Base-by-base conservation (phyloP, 1,284 basidiomycete genomes). In the Irpex rosettiformis region DNA sequence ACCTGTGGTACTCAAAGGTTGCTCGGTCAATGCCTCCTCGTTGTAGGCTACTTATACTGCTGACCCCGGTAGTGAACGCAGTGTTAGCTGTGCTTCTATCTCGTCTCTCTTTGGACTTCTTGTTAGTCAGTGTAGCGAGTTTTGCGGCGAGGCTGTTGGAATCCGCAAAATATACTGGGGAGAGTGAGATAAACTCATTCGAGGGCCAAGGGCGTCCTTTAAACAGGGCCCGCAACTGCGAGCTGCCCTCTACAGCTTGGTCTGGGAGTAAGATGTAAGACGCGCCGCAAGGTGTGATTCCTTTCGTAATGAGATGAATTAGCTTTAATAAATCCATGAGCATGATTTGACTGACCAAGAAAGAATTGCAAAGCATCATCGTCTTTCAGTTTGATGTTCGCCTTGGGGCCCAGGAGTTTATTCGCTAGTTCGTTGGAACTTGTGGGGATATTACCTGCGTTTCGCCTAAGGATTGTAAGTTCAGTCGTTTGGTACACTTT, bases 1-100 rank as follows among this genome's bases (percentile, higher is more conserved):
- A 75, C 74, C 74, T 65, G 52, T 71, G 73, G 37, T 72, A 64
- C 53, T 76, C 74, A 54, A 73, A 75, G 1, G 55, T 52, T 3
- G 70, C 69, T 24, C 73, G 63, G 16, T 59, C 58, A 3, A 56
- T 54, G 0, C 71, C 72, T 0, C 29, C 49, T 1, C 29, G 21
- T 10, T 62, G 60, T 1, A 57, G 59, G 0, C 37, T 57, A n/a
- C 64, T 10, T 3, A 27, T 27, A 22, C 45, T 28, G 1, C 57
- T 58, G 7, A 10, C 18, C 7, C 61, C 62, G 2, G 59, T 53
- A 1, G 66, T 64, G 57, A 67, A 74, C 27, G 57, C 49, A 3
- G 64, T 70, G 59, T 76, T 76, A 11, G 71, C 70, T 51, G 67
- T 61, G 43, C 72, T 73, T 18, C 67, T 56, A 51, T 70, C 67